Base-by-base conservation (phyloP, 2,329 filamentous ascomycete genomes). In the Colletotrichum truncatum region DNA sequence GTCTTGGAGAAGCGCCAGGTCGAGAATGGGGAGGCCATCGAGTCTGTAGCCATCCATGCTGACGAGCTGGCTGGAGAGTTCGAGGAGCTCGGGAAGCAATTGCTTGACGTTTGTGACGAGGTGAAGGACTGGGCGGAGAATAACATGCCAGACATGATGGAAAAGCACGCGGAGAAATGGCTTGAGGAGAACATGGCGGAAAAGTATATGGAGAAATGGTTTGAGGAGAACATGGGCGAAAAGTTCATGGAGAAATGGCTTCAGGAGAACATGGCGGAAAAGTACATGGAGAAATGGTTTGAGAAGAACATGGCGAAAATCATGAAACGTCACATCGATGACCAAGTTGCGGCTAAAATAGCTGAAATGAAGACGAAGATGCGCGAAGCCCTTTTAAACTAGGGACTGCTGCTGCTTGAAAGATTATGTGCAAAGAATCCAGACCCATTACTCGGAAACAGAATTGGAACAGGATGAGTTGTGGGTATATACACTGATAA, bases 41-140 rank as follows among this genome's bases (percentile, higher is more conserved):
- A 59, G 25, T 59, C 45, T 21, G 18, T 59, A 23, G 25, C 52
- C 8, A 32, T 41, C 14, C 56, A 59, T 14, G 30, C 43, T 11
- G 56, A 34, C 56, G 56, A 59, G 45, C 56, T 51, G 2, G 45
- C 51, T 6, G 56, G 41, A 11, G 56, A 59, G 32, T 59, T 43
- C 45, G 56, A 59, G 56, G 52, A 52, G 45, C 56, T 59, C 14
- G 56, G 56, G 25, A 59, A 34, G 14, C 56, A 59, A 4, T 41
- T 59, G 56, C 56, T 32, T 4, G 56, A 59, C 25, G 34, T 59
- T 6, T 26, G 34, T 18, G 56, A 59, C 6, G 56, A 59, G 30
- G 21, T 59, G 34, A 16, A 59, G 16, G 56, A 59, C 9, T 25
- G 26, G 30, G 21, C 38, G 2, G 38, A 34, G 18, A 30, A 57